These are phyloP conservation scores for Apiotrichum brassicae DNA, from an alignment of 1,284 basidiomycete species.

Conservation along the genomic window DNA sequence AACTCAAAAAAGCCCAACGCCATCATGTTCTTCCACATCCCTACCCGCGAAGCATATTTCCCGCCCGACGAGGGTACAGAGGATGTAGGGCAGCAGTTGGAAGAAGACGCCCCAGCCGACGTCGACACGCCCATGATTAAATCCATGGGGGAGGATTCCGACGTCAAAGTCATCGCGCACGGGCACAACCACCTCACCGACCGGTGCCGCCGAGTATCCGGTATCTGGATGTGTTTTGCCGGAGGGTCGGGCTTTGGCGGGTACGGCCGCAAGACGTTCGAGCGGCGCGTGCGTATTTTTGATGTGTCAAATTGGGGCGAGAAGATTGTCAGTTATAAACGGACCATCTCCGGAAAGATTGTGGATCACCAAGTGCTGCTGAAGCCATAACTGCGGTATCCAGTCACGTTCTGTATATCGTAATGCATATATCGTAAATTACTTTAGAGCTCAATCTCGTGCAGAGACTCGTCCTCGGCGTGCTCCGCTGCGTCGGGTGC, in stretches of 20 bases:
- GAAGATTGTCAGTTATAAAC: constrained; percentile 80
- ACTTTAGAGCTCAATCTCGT: constrained; percentile 1
- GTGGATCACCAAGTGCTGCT: constrained; percentile 54
- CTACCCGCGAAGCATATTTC: constrained; percentile 57
- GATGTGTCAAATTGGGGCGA: constrained; percentile 81
- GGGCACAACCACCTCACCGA: constrained; percentile 84
- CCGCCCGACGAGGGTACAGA: constrained; percentile 47
- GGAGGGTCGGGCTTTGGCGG: constrained; percentile 86
- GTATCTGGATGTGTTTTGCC: constrained; percentile 86
- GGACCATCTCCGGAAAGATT: constrained; percentile 66
- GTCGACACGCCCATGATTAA: too few species aligned
- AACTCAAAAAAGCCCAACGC: constrained; percentile 80
- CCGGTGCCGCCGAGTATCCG: constrained; percentile 73
- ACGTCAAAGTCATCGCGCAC: constrained; percentile 61
- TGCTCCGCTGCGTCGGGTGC: not conserved
- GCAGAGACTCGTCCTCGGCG: constrained; percentile 3
- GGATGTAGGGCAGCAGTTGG: constrained; percentile 62
- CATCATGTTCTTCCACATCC: constrained; percentile 92
- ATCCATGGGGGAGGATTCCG: too few species aligned
- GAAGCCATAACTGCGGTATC: too few species aligned
- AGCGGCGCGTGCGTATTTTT: constrained; percentile 80
- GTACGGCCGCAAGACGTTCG: constrained; percentile 74
- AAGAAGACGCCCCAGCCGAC: constrained; percentile 58
- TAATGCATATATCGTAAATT: not conserved
- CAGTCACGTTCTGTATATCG: not conserved